Base-by-base conservation (phyloP, 2,329 filamentous ascomycete genomes). In the Neophaeococcomyces mojaviensis region DNA sequence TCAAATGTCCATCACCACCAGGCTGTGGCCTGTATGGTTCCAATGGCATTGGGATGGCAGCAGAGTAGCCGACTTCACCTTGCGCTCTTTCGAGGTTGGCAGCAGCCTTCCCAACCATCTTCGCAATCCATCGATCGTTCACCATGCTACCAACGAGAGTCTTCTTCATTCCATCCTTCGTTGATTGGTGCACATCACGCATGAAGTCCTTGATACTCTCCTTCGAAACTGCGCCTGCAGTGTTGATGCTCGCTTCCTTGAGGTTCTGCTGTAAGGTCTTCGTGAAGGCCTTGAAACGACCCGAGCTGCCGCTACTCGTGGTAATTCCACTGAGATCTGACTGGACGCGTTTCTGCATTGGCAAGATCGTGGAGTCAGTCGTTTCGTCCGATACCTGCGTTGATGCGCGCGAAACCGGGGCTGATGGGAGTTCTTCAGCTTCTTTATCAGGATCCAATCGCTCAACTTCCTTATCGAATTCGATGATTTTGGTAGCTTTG, bases 401-500 rank as follows among this genome's bases (percentile, higher is more conserved):
- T 35, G n/a, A 5, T 35, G 33, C 13, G 18, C n/a, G n/a, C 18
- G 33, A 6, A n/a, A 15, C 13, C n/a, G 33, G 13, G 5, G n/a
- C n/a, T n/a, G n/a, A n/a, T n/a, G n/a, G n/a, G n/a, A n/a, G n/a
- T 8, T 35, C n/a, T 19, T 35, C 33, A 16, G 15, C 12, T 15
- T 12, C 19, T 26, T 35, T 32, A 4, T 47, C 39, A n/a, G 58
- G 49, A 43, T 63, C 55, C 47, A 61, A 51, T 10, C 41, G 50
- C 10, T 53, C 55, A 2, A 48, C 60, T 16, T 67, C 67, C 48
- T 69, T 73, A 53, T 76, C 72, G 20, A 71, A 60, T 52, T 77
- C 74, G 37, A 76, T 72, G 31, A 77, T 66, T 50, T 77, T 77
- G n/a, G 69, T 76, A 0, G 74, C 73, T 54, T 77, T 78, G n/a